Conservation (phyloP, 306 rosid species). For the Fragaria vesca region DNA sequence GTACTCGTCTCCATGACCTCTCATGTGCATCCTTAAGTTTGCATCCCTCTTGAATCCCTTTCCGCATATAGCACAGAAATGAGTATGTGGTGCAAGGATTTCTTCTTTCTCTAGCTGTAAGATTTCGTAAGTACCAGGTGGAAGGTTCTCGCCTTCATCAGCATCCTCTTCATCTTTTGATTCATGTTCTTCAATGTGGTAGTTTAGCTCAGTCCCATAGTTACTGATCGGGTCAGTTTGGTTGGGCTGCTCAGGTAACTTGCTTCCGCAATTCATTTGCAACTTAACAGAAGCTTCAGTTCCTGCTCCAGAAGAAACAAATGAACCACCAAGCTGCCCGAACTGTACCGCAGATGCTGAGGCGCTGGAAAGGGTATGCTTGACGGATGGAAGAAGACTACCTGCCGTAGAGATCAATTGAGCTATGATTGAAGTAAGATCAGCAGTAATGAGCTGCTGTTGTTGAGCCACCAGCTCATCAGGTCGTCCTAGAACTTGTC, state of each 20-base stretch:
- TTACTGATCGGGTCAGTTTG: constrained; percentile 39
- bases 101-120: constrained; percentile 92
- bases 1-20: constrained; percentile 97
- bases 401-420: constrained; percentile 95
- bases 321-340: constrained; percentile 44
- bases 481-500: constrained; percentile 60
- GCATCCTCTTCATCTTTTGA: constrained; percentile 86
- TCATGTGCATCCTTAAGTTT: constrained; percentile 97
- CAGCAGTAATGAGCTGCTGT: constrained; percentile 86
- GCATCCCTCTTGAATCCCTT: constrained; percentile 99
- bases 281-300: constrained; percentile 29
- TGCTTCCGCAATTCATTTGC: constrained; percentile 41
- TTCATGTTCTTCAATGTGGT: constrained; percentile 70
- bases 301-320: constrained; percentile 43
- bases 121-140: constrained; percentile 90
- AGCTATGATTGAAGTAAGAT: constrained; percentile 85
- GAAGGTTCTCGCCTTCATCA: constrained; percentile 90
- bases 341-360: constrained; percentile 48
- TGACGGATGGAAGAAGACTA: constrained; percentile 80
- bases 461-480: constrained; percentile 73
- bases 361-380: constrained; percentile 45
- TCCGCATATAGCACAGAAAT: constrained; percentile 94
- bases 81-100: constrained; percentile 98
- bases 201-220: constrained; percentile 49
- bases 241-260: constrained; percentile 48